These are phyloP conservation scores for Xylariaceae sp. DNA, from an alignment of 2,329 filamentous ascomycete species.

Conservation along the genomic window DNA sequence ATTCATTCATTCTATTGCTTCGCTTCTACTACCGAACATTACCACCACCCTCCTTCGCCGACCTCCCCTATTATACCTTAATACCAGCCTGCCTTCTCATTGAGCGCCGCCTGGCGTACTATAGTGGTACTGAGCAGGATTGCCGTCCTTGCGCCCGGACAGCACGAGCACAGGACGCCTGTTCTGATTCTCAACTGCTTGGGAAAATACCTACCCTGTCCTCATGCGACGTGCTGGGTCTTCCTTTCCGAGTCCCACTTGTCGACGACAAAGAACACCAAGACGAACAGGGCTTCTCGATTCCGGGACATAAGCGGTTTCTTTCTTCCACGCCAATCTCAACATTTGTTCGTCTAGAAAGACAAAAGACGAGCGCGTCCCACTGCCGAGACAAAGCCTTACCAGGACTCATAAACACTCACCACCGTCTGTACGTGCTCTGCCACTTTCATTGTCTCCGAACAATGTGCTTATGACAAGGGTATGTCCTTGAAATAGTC, in stretches of 20 bases:
- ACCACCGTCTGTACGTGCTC: neutral
- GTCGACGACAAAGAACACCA: neutral
- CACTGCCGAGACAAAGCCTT: slow-evolving; percentile 11
- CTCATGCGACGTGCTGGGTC: neutral
- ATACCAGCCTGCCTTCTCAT: slow-evolving; percentile 1
- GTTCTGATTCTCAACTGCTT: slow-evolving; percentile 10
- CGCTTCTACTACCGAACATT: slow-evolving; percentile 9
- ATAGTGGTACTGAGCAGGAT: slow-evolving; percentile 2
- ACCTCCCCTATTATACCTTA: neutral
- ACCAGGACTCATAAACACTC: slow-evolving; percentile 22
- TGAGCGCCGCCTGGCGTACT: neutral
- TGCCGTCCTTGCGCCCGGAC: slow-evolving; percentile 3
- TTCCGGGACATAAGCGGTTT: neutral
- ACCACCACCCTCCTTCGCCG: neutral
- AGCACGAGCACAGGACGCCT: slow-evolving; percentile 14
- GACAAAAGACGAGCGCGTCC: slow-evolving; percentile 8
- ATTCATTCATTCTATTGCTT: slow-evolving; percentile 14
- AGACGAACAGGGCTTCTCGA: neutral
- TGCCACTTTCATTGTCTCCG: slow-evolving; percentile 19
- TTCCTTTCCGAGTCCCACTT: neutral
- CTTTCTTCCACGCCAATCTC: neutral
- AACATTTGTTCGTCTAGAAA: slow-evolving; percentile 1
- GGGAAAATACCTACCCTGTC: slow-evolving; percentile 11
- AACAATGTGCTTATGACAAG: slow-evolving; percentile 32
- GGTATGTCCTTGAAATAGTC: slow-evolving; percentile 15